Percentiles rank a stretch among this genome's conserved stretches.
Evolutionary conservation across 306 rosid species (phyloP).

Genomic region (Malus domestica): ASM211411v1 NC_041805.1:26344501-26345000

Average conservation of each 20-base stretch:
- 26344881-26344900: slow-evolving; percentile 69
- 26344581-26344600: background rate
- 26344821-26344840: slow-evolving; percentile 54
- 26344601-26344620: slow-evolving; percentile 18
- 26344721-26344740: slow-evolving; percentile 58
- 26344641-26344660: slow-evolving; percentile 85
- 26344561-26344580: background rate
- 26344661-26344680: slow-evolving; percentile 94
- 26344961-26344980: slow-evolving; percentile 6
- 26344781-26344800: slow-evolving; percentile 60
- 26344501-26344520: slow-evolving; percentile 59
- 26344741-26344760: slow-evolving; percentile 47
- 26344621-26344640: slow-evolving; percentile 61
- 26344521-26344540: background rate
- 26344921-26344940: slow-evolving; percentile 51
- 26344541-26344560: background rate
- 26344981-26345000: slow-evolving; percentile 5
- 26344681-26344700: slow-evolving; percentile 94
- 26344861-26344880: slow-evolving; percentile 68
- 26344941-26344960: background rate
- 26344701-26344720: slow-evolving; percentile 75
- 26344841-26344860: slow-evolving; percentile 61
- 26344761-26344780: slow-evolving; percentile 58
- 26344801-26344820: slow-evolving; percentile 47
- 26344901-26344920: slow-evolving; percentile 84